These are phyloP conservation scores for Russula dissimulans DNA, from an alignment of 768 basidiomycete species.

Conservation along the genomic window DNA sequence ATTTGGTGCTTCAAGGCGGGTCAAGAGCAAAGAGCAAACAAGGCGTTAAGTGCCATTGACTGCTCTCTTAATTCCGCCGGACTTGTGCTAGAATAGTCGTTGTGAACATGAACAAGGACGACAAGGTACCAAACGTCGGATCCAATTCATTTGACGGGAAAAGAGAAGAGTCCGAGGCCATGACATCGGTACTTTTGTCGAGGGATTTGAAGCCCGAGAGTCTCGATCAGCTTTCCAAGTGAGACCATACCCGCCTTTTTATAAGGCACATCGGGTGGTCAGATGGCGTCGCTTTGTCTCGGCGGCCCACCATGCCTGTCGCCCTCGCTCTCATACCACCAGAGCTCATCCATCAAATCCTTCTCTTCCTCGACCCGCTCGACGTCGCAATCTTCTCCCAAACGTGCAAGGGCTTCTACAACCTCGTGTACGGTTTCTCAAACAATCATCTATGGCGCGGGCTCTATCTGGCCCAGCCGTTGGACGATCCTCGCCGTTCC, in stretches of 20 bases:
- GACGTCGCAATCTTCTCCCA: slow-evolving; percentile 48
- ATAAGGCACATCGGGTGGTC: not conserved
- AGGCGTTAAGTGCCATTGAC: too few relatives aligned
- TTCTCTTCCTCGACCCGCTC: slow-evolving; percentile 49
- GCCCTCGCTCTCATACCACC: slow-evolving; percentile 31
- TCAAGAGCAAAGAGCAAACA: too few relatives aligned
- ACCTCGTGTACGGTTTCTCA: slow-evolving; percentile 37
- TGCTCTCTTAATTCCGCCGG: too few relatives aligned
- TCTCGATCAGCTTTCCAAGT: not conserved
- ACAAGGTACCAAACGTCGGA: not conserved
- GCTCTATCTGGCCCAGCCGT: slow-evolving; percentile 51
- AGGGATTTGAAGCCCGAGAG: not conserved
- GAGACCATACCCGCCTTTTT: not conserved
- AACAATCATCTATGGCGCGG: slow-evolving; percentile 51
- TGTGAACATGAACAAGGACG: too few relatives aligned
- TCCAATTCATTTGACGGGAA: not conserved
- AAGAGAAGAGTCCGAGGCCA: not conserved
- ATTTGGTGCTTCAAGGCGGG: too few relatives aligned
- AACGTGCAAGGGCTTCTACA: slow-evolving; percentile 36
- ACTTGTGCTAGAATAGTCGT: not conserved
- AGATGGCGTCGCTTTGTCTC: not conserved
- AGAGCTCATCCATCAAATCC: slow-evolving; percentile 52
- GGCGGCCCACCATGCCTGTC: not conserved
- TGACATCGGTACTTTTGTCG: too few relatives aligned
- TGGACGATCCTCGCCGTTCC: slow-evolving; percentile 56